Evolutionary conservation across 2,329 filamentous ascomycete species (phyloP), one percentile per base, ranked within the genome.

Genomic region (Calonectria hongkongensis): DNA sequence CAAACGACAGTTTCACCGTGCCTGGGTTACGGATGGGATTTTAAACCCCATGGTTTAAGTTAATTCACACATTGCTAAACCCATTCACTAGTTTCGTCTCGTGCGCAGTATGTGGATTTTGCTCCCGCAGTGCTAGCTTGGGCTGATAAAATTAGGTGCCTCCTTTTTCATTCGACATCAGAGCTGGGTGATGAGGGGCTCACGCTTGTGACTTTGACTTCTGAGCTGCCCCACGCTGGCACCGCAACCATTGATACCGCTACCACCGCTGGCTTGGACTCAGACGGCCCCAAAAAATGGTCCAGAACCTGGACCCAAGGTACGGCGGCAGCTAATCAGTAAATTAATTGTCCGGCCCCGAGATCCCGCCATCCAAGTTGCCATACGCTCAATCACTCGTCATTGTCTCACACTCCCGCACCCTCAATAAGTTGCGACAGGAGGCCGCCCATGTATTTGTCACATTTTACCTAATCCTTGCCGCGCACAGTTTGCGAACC

Each of bases 101-200:
- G 47, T 30, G 62, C 50, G 30, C 27, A 18, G 39, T 64, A 33
- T 47, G 62, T 58, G 33, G 43, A 60, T 64, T 54, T 13, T 36
- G 39, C 13, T 28, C 36, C 47, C 27, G 54, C 54, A 60, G 39
- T 27, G 54, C 43, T 60, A 63, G 47, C 50, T 60, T 71, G 41
- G 18, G 27, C 30, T 25, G 27, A 21, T 33, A 36, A 62, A 68
- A 56, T 62, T 66, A 67, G 56, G 21, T 50, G 30, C 30, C 56
- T 64, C 64, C 70, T 71, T 67, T 63, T 47, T 43, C 39, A 54
- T 71, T 63, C 68, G 51, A 63, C 27, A 56, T 51, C 43, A 7
- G 27, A 60, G 43, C 66, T 60, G 54, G 36, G 56, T 43, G 54
- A 62, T 70, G 68, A 71, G 68, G 68, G 63, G 63, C 63, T 70